phyloP scores from a whole-genome alignment of 2,329 filamentous ascomycete species.

The Aspergillus versicolor region DNA sequence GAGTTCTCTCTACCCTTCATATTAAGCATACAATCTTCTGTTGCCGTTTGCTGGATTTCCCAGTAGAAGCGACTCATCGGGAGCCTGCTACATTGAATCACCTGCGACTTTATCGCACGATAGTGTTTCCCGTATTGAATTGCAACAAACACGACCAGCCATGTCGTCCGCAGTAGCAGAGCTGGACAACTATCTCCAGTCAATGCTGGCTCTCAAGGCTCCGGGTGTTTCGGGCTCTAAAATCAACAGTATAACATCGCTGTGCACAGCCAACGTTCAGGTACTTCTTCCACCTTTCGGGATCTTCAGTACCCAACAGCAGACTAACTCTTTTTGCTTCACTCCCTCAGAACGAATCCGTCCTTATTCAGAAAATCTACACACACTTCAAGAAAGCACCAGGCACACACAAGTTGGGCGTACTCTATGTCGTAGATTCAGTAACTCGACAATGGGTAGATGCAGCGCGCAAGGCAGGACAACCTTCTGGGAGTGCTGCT shows the following conservation, averaged over 20 bases:
- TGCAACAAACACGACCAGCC: constrained; percentile 27
- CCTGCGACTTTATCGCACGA: constrained; percentile 15
- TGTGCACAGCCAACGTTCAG: constrained; percentile 88
- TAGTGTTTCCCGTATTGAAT: constrained; percentile 20
- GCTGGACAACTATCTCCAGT: constrained; percentile 84
- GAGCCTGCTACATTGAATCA: constrained; percentile 14
- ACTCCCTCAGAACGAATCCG: constrained; percentile 73
- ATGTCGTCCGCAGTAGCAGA: constrained; percentile 88
- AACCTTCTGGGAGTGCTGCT: constrained; percentile 76
- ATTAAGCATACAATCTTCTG: constrained; percentile 19
- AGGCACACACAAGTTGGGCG: constrained; percentile 93
- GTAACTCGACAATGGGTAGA: constrained; percentile 99
- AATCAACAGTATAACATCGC: constrained; percentile 79
- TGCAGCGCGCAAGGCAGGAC: constrained; percentile 81
- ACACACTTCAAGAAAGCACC: constrained; percentile 96
- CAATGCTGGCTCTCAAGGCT: constrained; percentile 85
- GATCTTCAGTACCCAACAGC: background rate
- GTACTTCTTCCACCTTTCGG: constrained; percentile 49
- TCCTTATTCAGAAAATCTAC: constrained; percentile 93
- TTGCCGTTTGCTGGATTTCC: constrained; percentile 23
- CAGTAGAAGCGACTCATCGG: constrained; percentile 26
- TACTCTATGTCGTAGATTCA: constrained; percentile 99
- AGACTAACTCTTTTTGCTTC: constrained; percentile 30
- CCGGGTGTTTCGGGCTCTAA: constrained; percentile 92
- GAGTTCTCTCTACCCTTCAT: constrained; percentile 11